Evolutionary conservation across 2,329 filamentous ascomycete genomes (phyloP), one percentile per base, ranked within the genome.

Genomic region (Myotisia sp.): DNA sequence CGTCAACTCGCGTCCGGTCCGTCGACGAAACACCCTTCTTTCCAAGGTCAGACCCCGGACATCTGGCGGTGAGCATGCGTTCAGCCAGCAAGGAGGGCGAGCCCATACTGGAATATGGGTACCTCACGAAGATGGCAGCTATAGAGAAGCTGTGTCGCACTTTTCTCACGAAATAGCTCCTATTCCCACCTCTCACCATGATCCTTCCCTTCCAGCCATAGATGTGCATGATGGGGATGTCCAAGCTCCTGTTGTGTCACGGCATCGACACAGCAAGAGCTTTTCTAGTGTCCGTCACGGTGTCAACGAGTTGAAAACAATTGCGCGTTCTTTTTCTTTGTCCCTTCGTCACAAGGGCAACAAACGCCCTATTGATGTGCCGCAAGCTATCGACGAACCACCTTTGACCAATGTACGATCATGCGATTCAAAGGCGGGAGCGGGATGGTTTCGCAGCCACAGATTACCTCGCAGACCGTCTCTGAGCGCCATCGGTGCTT

Each of bases 221-320:
- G 22, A 24, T 2, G 29, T 21, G 13, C 24, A 34, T 10, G 18
- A 24, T 10, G 22, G 20, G 23, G 26, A 29, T 13, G 12, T 10
- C 17, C n/a, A 12, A 6, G 19, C 19, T 6, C 9, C n/a, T 7
- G 19, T 21, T 6, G n/a, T 12, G 18, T 22, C 29, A 24, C 41
- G 26, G 26, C 40, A 38, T 17, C 40, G 33, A 14, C 34, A 40
- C 16, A 44, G 56, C 33, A 61, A 57, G 44, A 62, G 57, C 39
- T 60, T 62, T 42, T 62, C 59, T 23, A 56, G 45, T 17, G 42
- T 62, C 34, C 54, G 56, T 29, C 56, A 61, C 38, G 54, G 56
- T 3, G 55, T 61, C 39, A 51, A 57, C 37, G 59, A 58, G 4
- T 38, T 62, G 34, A 54, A 56, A 21, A 56, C 58, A 6, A 47